Conservation (phyloP, 1,284 basidiomycete species). For the Melampsora larici-populina region DNA sequence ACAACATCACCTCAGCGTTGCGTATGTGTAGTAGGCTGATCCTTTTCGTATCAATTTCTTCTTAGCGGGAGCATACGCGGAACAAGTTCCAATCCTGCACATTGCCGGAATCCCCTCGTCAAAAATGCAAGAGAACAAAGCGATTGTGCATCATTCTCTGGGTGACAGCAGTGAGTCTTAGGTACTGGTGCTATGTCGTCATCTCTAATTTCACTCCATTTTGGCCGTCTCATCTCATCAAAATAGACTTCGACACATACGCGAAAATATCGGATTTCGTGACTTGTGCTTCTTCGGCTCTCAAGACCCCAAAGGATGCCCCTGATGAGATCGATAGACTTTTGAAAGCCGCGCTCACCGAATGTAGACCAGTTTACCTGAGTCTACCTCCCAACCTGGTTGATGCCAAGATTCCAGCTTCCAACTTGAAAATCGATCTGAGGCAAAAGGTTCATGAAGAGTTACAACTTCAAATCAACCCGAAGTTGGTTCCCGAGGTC, state of each 20-base stretch:
- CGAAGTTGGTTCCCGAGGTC: not conserved
- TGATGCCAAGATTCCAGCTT: constrained; percentile 65
- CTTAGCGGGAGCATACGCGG: constrained; percentile 61
- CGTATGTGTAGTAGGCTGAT: constrained; percentile 52
- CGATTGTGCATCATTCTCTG: constrained; percentile 55
- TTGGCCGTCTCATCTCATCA: no score
- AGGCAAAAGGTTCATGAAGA: constrained; percentile 63
- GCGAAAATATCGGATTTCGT: constrained; percentile 71
- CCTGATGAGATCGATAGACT: constrained; percentile 71
- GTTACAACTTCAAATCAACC: constrained; percentile 65
- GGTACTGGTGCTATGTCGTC: constrained; percentile 63
- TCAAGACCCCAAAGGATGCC: constrained; percentile 53
- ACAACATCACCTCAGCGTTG: not conserved
- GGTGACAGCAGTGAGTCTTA: constrained; percentile 47
- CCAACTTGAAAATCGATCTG: constrained; percentile 63
- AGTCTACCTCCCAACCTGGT: constrained; percentile 82
- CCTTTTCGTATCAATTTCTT: not conserved
- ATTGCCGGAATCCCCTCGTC: constrained; percentile 83
- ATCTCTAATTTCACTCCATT: constrained; percentile 52
- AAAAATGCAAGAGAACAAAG: constrained; percentile 61
- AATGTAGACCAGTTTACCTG: constrained; percentile 83
- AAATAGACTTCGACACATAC: constrained; percentile 70
- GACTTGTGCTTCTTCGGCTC: constrained; percentile 65
- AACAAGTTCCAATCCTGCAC: constrained; percentile 87
- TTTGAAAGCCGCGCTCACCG: constrained; percentile 67